Base-by-base conservation (phyloP, 352 stramenopile species). In the Pythium coloratum region DNA sequence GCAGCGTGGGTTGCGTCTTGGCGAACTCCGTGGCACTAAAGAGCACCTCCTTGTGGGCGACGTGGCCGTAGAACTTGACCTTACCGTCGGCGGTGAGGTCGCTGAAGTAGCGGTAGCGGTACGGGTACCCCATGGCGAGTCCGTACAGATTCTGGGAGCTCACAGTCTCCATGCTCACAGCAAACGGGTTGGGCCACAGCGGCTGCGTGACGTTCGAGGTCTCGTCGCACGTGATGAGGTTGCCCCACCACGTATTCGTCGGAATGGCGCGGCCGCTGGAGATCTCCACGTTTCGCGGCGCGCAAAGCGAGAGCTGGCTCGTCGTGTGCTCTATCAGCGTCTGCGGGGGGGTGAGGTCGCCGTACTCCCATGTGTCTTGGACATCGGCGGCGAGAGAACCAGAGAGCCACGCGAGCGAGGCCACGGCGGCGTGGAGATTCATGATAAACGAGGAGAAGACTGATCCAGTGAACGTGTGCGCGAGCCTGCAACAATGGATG, bases 181-280 rank as follows among this genome's bases (percentile, higher is more conserved):
- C 81, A 34, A 84, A 91, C 56, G 86, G 84, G 46, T 94, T 86
- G 13, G 81, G 44, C 86, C 86, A 94, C 34, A 92, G 76, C 3
- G 84, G 82, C 36, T 64, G 42, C 32, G 80, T 86, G 33, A 69
- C 66, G 66, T 91, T 86, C 16, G 77, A 77, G 20, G 40, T 71
- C 10, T 66, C 33, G 50, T 89, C 79, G 40, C 82, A 89, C 30
- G 80, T 86, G 47, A 94, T 67, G 63, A 94, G 76, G 64, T 94
- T 94, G n/a, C 78, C 84, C 86, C 86, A 94, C 86, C 86, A 94
- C 1, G 69, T 71, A 38, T 94, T 94, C 36, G 86, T 94, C 26
- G 86, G 86, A 47, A 94, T 89, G 1, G 84, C 73, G 24, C 72
- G 64, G 16, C 69, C 77, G 18, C 59, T 64, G 12, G 76, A 59